Percentiles rank a stretch among this genome's conserved stretches.
These are phyloP conservation scores for Deakozyma indianensis DNA, from an alignment of 805 yeast species.

Conservation along the genomic window DNA sequence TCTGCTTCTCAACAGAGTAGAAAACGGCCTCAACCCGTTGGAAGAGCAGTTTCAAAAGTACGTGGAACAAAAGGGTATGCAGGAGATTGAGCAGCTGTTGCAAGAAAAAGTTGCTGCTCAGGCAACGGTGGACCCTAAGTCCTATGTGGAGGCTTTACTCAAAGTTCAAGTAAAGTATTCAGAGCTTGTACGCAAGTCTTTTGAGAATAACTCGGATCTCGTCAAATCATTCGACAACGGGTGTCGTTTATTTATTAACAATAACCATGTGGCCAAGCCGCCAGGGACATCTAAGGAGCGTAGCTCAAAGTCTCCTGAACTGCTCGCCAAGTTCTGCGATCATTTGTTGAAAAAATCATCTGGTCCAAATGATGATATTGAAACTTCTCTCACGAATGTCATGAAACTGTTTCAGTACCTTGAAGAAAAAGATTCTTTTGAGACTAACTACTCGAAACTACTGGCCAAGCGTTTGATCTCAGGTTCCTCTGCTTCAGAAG, in stretches of 20 bases:
- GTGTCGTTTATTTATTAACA: constrained; percentile 70
- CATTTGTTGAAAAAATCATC: constrained; percentile 62
- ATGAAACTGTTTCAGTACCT: constrained; percentile 78
- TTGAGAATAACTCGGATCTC: constrained; percentile 61
- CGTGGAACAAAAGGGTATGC: constrained; percentile 50
- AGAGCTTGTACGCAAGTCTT: constrained; percentile 48
- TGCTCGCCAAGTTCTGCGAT: constrained; percentile 82
- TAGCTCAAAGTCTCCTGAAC: constrained; percentile 76
- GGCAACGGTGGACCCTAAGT: constrained; percentile 48
- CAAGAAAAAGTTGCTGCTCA: constrained; percentile 18
- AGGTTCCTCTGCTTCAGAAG: constrained; percentile 73
- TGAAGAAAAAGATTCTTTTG: constrained; percentile 91
- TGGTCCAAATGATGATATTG: constrained; percentile 58
- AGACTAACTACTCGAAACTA: constrained; percentile 77
- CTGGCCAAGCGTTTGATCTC: constrained; percentile 82
- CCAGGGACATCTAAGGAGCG: constrained; percentile 13
- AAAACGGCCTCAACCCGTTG: constrained; percentile 62
- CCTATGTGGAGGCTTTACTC: constrained; percentile 65
- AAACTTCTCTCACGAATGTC: constrained; percentile 57
- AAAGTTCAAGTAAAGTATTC: constrained; percentile 55
- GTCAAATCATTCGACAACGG: constrained; percentile 83
- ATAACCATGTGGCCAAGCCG: constrained; percentile 57
- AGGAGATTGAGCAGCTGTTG: constrained; percentile 44
- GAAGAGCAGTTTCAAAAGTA: constrained; percentile 59
- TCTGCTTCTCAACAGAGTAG: constrained; percentile 60